phyloP scores from a whole-genome alignment of 2,329 filamentous ascomycete genomes.

The Talaromyces marneffei region DNA sequence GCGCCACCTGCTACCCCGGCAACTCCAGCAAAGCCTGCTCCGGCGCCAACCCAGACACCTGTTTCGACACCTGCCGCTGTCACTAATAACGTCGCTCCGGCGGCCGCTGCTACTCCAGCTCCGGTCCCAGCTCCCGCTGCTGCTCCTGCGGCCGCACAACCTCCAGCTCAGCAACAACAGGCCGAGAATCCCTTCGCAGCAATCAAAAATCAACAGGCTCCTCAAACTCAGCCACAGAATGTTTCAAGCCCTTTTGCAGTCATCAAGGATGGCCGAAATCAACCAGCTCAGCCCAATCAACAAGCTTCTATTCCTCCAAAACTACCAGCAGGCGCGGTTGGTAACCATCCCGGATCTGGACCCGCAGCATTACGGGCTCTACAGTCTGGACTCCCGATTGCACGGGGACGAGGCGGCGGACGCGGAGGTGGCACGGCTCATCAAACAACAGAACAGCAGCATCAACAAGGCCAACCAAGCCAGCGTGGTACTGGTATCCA shows the following conservation, averaged over 20 bases:
- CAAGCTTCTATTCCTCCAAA: conserved; percentile 27
- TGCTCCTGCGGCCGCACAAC: conserved; percentile 3
- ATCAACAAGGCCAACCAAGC: conserved; percentile 6
- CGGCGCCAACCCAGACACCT: background rate
- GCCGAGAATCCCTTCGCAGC: conserved; percentile 9
- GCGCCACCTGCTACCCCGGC: conserved; percentile 35
- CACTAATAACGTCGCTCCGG: conserved; percentile 2
- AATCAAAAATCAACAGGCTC: conserved; percentile 2
- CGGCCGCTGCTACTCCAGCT: conserved; percentile 1
- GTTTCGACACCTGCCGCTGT: background rate
- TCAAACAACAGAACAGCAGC: conserved; percentile 3
- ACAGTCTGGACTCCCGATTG: conserved; percentile 42
- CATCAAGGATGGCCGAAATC: conserved; percentile 12
- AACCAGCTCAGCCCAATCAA: conserved; percentile 18
- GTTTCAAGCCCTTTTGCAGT: conserved; percentile 25
- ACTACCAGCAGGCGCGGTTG: conserved; percentile 21
- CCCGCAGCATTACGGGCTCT: conserved; percentile 39
- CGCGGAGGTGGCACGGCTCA: background rate
- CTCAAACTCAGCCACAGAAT: conserved; percentile 6
- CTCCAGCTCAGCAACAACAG: conserved; percentile 17
- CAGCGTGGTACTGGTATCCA: conserved; percentile 17
- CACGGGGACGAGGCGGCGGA: conserved; percentile 37
- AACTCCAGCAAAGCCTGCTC: conserved; percentile 21
- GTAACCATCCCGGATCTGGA: conserved; percentile 25
- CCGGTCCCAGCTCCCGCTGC: conserved; percentile 6